Evolutionary conservation across 2,329 filamentous ascomycete genomes (phyloP).

Genomic region (Chaetomium sp.): DNA sequence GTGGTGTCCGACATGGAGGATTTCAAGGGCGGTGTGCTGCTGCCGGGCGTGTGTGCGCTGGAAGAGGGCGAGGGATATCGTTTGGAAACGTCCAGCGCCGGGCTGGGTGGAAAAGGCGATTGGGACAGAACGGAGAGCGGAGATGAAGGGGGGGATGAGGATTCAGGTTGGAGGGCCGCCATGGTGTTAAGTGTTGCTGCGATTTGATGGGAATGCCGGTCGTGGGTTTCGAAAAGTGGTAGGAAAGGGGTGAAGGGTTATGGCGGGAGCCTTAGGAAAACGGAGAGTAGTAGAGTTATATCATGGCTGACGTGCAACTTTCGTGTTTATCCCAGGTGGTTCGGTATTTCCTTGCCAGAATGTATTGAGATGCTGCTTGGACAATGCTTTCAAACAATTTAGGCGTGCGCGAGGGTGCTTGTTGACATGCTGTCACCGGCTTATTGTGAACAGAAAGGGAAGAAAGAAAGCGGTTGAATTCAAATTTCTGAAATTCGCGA

Average conservation of each 20-base stretch:
- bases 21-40: constrained; percentile 46
- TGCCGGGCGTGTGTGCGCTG: constrained; percentile 39
- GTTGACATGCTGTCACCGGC: too few relatives aligned
- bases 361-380: too few relatives aligned
- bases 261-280: too few relatives aligned
- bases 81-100: constrained; percentile 35
- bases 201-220: background rate
- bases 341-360: too few relatives aligned
- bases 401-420: too few relatives aligned
- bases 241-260: background rate
- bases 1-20: constrained; percentile 30
- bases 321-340: background rate
- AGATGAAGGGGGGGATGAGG: constrained; percentile 36
- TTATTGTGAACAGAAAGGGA: too few relatives aligned
- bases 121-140: constrained; percentile 49
- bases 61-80: constrained; percentile 50
- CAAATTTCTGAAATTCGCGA: too few relatives aligned
- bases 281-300: constrained; percentile 4
- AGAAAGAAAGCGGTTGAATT: too few relatives aligned
- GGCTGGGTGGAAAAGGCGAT: constrained; percentile 46
- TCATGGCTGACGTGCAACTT: constrained; percentile 10
- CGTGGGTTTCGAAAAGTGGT: background rate
- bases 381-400: too few relatives aligned
- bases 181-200: constrained; percentile 12
- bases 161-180: constrained; percentile 21